phyloP scores from a whole-genome alignment of 2,329 filamentous ascomycete genomes.

The Byssothecium circinans region DNA sequence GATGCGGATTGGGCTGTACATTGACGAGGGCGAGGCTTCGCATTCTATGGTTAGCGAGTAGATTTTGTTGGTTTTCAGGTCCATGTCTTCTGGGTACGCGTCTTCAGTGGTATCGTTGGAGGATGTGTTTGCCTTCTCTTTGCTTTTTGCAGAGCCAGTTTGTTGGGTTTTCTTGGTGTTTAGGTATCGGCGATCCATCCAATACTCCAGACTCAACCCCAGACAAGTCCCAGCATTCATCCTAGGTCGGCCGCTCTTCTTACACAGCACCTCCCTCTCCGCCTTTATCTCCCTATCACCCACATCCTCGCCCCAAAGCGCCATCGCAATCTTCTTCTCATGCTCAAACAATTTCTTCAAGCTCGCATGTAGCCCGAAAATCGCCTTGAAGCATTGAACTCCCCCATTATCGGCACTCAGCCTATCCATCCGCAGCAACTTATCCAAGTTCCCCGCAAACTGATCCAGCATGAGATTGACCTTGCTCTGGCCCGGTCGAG shows the following conservation, averaged over 20 bases:
- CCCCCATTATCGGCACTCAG: conserved; percentile 61
- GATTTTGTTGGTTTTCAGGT: conserved; percentile 50
- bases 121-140: conserved; percentile 38
- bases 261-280: conserved; percentile 65
- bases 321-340: conserved; percentile 58
- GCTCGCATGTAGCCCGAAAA: conserved; percentile 72
- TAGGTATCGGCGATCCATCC: conserved; percentile 65
- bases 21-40: conserved; percentile 48
- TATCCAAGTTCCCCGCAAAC: conserved; percentile 72
- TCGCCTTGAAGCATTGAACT: conserved; percentile 76
- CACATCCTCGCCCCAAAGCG: conserved; percentile 37
- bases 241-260: conserved; percentile 67
- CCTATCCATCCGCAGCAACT: conserved; percentile 69
- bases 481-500: conserved; percentile 59
- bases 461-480: conserved; percentile 70
- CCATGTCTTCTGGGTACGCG: conserved; percentile 31
- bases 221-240: conserved; percentile 70
- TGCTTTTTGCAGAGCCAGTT: conserved; percentile 43
- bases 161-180: conserved; percentile 22
- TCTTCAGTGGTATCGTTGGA: conserved; percentile 22
- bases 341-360: conserved; percentile 70
- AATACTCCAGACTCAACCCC: conserved; percentile 76
- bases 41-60: conserved; percentile 73
- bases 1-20: conserved; percentile 65
- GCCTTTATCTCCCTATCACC: conserved; percentile 51